phyloP scores from a whole-genome alignment of 1,139 yeast genomes.

The Protomyces arabidopsidicola region DNA sequence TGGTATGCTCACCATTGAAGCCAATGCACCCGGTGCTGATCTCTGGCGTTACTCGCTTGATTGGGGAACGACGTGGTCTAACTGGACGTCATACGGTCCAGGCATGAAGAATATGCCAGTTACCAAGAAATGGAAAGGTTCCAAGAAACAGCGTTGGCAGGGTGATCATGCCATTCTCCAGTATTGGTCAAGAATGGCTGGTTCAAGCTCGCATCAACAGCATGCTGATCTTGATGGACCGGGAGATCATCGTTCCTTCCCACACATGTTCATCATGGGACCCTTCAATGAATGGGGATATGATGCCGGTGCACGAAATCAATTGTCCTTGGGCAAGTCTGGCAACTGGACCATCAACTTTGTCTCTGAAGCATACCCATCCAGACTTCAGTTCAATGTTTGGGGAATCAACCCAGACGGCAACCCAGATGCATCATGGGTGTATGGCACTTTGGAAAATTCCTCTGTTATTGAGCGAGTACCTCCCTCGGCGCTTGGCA shows the following conservation, averaged over 20 bases:
- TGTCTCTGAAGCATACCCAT: slow-evolving; percentile 27
- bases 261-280: slow-evolving; percentile 28
- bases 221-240: slow-evolving; percentile 17
- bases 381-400: slow-evolving; percentile 27
- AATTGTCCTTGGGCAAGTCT: neutral
- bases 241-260: slow-evolving; percentile 24
- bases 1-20: slow-evolving; percentile 18
- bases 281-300: slow-evolving; percentile 29
- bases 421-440: slow-evolving; percentile 24
- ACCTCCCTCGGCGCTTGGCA: slow-evolving; percentile 24
- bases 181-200: slow-evolving; percentile 26
- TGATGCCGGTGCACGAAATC: slow-evolving; percentile 28
- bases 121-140: slow-evolving; percentile 13
- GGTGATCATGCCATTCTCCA: slow-evolving; percentile 28
- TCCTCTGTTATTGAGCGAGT: slow-evolving; percentile 20
- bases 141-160: slow-evolving; percentile 23
- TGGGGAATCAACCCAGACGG: slow-evolving; percentile 30
- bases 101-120: slow-evolving; percentile 10
- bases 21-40: slow-evolving; percentile 29
- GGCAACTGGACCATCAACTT: slow-evolving; percentile 27
- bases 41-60: slow-evolving; percentile 28
- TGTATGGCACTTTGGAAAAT: slow-evolving; percentile 26
- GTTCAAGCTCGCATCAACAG: slow-evolving; percentile 26
- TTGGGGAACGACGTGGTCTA: slow-evolving; percentile 22
- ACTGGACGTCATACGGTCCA: slow-evolving; percentile 22